phyloP scores from a whole-genome alignment of 768 basidiomycete genomes.

The Rhizopogon salebrosus region DNA sequence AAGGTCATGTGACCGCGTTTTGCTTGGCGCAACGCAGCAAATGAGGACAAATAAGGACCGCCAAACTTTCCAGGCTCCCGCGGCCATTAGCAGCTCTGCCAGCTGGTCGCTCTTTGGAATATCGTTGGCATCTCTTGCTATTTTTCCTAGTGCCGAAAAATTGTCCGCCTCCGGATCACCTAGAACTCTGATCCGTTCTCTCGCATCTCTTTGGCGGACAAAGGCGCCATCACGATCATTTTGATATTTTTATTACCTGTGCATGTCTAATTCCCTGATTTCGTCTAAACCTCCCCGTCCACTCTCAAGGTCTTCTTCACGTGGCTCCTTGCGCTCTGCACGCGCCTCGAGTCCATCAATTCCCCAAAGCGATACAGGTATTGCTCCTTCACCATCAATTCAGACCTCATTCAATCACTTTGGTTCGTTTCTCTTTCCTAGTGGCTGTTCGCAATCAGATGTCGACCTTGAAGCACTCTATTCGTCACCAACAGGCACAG shows the following conservation, averaged over 20 bases:
- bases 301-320: constrained; percentile 44
- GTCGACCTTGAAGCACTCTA: constrained; percentile 76
- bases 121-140: neutral
- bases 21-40: constrained; percentile 9
- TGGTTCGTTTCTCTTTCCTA: constrained; percentile 32
- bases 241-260: constrained; percentile 13
- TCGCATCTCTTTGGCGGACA: constrained; percentile 11
- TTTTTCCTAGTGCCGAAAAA: neutral
- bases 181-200: neutral
- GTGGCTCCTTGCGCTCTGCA: constrained; percentile 40
- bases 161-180: neutral
- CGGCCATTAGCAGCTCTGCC: neutral
- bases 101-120: neutral
- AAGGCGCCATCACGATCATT: constrained; percentile 22
- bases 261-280: constrained; percentile 30
- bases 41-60: constrained; percentile 15
- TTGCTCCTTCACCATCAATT: constrained; percentile 22
- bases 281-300: constrained; percentile 31
- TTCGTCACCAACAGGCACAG: constrained; percentile 81
- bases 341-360: constrained; percentile 51
- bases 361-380: constrained; percentile 65
- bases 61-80: too few relatives aligned
- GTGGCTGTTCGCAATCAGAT: constrained; percentile 76
- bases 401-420: constrained; percentile 16
- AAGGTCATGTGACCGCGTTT: constrained; percentile 24